phyloP scores from a whole-genome alignment of 2,329 filamentous ascomycete genomes.

The Cryphonectria carpinicola region DNA sequence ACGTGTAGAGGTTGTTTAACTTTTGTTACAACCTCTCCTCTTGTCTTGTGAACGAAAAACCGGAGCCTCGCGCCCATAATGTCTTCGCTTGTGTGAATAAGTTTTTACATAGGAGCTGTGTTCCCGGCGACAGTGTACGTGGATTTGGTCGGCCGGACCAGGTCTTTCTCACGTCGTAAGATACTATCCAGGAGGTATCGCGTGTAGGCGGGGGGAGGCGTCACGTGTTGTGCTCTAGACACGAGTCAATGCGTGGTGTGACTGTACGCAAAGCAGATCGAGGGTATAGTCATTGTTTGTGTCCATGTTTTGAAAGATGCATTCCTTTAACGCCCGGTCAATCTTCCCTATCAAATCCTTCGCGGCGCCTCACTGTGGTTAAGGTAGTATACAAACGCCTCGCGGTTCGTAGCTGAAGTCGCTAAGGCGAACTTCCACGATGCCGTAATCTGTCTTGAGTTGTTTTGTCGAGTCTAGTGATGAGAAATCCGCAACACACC shows the following conservation, averaged over 20 bases:
- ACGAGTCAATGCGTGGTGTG: neutral
- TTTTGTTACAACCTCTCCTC: neutral
- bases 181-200: neutral
- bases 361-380: constrained; percentile 12
- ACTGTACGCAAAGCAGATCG: neutral
- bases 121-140: neutral
- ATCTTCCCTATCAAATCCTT: constrained; percentile 4
- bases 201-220: neutral
- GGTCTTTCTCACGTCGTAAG: neutral
- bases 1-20: no score
- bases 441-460: neutral
- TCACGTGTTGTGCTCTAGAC: neutral
- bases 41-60: neutral
- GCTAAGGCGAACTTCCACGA: neutral
- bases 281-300: constrained; percentile 26
- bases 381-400: constrained; percentile 20
- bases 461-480: neutral
- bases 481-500: neutral
- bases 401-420: neutral
- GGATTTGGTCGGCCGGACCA: neutral
- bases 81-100: neutral
- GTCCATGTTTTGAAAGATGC: constrained; percentile 17
- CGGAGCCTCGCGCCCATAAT: neutral
- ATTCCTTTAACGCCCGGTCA: constrained; percentile 22
- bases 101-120: neutral